These are phyloP conservation scores for Pseudogymnoascus sp. DNA, from an alignment of 2,329 filamentous ascomycete genomes.

Conservation along the genomic window DNA sequence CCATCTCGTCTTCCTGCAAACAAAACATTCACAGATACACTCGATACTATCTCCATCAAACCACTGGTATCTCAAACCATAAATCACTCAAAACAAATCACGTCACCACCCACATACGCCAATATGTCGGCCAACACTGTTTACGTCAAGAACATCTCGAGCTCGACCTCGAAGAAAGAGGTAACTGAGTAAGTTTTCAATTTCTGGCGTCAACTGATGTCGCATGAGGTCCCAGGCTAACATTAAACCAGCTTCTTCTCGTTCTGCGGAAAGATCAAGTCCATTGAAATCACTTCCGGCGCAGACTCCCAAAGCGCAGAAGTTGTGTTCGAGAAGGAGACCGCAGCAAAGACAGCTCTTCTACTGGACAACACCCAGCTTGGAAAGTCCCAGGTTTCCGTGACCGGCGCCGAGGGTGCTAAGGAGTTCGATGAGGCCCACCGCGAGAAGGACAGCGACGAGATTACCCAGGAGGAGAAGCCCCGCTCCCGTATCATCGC, in stretches of 20 bases:
- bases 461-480: conserved; percentile 93
- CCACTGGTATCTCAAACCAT: background rate
- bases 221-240: background rate
- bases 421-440: conserved; percentile 52
- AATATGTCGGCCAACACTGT: conserved; percentile 46
- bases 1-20: background rate
- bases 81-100: background rate
- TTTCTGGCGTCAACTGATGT: conserved; percentile 18
- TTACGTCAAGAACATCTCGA: conserved; percentile 82
- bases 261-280: conserved; percentile 79
- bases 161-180: conserved; percentile 78
- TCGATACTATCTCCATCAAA: background rate
- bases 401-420: conserved; percentile 59
- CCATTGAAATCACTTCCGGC: conserved; percentile 64
- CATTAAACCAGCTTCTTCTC: conserved; percentile 6
- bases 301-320: conserved; percentile 72
- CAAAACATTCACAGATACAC: background rate
- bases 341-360: conserved; percentile 91
- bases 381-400: conserved; percentile 73
- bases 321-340: conserved; percentile 96
- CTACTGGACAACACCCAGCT: conserved; percentile 96
- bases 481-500: conserved; percentile 87
- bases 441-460: conserved; percentile 52
- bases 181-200: conserved; percentile 61
- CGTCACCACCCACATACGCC: background rate